Percentiles rank a stretch among this genome's conserved stretches.
Conservation (phyloP, 805 yeast genomes). For the Ogataea methanolica region DNA sequence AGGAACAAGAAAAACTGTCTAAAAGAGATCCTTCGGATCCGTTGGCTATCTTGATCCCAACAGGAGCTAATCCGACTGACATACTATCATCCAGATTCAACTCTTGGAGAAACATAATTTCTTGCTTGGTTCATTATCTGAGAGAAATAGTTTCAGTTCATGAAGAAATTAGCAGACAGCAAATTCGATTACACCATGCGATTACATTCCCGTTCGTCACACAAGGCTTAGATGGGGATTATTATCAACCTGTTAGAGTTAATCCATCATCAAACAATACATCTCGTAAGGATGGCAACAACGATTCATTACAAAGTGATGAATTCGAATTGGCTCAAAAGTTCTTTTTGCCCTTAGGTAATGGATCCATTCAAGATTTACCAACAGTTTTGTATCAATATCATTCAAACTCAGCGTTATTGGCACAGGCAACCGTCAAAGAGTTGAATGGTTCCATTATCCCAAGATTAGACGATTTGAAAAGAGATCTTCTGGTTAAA, state of each 20-base stretch:
- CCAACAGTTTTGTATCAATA: slow-evolving; percentile 56
- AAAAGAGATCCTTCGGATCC: slow-evolving; percentile 46
- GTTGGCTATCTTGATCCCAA: slow-evolving; percentile 46
- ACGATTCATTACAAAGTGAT: slow-evolving; percentile 21
- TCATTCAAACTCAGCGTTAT: slow-evolving; percentile 54
- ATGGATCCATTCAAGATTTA: slow-evolving; percentile 77
- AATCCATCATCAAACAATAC: slow-evolving; percentile 8
- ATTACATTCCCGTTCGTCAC: slow-evolving; percentile 51
- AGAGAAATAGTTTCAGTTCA: slow-evolving; percentile 79
- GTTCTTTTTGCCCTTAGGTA: slow-evolving; percentile 73
- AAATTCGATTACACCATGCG: slow-evolving; percentile 74
- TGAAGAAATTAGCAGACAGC: slow-evolving; percentile 84
- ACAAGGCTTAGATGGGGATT: slow-evolving; percentile 36
- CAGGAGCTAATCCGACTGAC: slow-evolving; percentile 76
- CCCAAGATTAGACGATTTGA: slow-evolving; percentile 62
- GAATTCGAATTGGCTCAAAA: slow-evolving; percentile 35
- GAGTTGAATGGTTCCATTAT: slow-evolving; percentile 58
- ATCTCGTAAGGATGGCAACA: slow-evolving; percentile 15
- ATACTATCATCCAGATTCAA: slow-evolving; percentile 76
- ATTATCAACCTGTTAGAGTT: slow-evolving; percentile 33
- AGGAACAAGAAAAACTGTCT: slow-evolving; percentile 12
- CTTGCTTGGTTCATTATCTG: slow-evolving; percentile 69
- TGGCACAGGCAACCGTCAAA: slow-evolving; percentile 54
- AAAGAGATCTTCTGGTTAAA: slow-evolving; percentile 74
- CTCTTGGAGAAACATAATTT: slow-evolving; percentile 80